Evolutionary conservation across 441 rosid genomes (phyloP).

Genomic region (Corymbia calophylla): DNA sequence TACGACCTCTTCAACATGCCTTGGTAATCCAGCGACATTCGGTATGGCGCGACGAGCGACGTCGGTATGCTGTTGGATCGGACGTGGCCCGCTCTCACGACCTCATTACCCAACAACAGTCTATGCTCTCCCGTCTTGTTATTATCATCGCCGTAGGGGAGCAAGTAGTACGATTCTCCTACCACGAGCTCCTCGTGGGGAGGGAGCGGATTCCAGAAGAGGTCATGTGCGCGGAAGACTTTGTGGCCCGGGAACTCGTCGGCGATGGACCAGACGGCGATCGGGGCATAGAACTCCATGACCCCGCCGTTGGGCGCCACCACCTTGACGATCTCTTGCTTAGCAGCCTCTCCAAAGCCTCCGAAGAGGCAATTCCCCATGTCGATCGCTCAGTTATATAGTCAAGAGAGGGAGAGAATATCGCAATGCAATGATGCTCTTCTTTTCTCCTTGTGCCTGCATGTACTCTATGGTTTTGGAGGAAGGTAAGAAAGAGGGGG

Average conservation of each 20-base stretch:
- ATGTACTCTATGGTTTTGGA: not conserved
- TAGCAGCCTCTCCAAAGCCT: conserved; percentile 35
- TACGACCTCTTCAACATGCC: conserved; percentile 50
- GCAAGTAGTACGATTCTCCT: conserved; percentile 64
- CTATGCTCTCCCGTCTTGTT: not conserved
- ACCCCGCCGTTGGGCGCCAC: conserved; percentile 46
- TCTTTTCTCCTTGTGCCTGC: not conserved
- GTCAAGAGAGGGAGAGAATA: not conserved
- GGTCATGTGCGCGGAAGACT: conserved; percentile 33
- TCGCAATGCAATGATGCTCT: not conserved
- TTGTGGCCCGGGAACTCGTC: conserved; percentile 47
- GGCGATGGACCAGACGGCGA: conserved; percentile 48
- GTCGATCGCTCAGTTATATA: not conserved
- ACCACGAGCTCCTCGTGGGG: conserved; percentile 52
- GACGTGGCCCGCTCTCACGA: not conserved
- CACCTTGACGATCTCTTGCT: conserved; percentile 34
- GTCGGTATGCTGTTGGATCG: conserved; percentile 1
- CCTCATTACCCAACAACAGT: not conserved
- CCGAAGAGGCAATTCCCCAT: conserved; percentile 87
- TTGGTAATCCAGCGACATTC: conserved; percentile 59
- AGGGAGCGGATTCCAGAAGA: conserved; percentile 49
- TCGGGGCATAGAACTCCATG: conserved; percentile 46
- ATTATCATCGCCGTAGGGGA: conserved; percentile 23
- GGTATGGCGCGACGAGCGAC: conserved; percentile 34
- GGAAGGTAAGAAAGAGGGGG: not conserved